These are phyloP conservation scores for Pichia nanzhaoensis DNA, from an alignment of 805 yeast genomes.

Conservation along the genomic window DNA sequence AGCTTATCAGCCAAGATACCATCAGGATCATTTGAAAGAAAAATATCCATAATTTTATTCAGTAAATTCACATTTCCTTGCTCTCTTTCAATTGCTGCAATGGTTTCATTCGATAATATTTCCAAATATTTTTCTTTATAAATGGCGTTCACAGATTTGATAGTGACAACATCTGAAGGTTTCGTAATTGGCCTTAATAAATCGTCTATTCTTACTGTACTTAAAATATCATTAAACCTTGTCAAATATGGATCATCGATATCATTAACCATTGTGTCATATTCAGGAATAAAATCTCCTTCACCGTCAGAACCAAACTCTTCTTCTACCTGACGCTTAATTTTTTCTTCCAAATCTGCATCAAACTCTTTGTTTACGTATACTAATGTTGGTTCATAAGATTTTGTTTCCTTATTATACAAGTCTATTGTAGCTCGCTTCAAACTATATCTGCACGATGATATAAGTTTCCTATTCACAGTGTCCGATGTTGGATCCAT, in stretches of 20 bases:
- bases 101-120: constrained; percentile 62
- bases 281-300: neutral
- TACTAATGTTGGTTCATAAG: constrained; percentile 21
- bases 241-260: constrained; percentile 15
- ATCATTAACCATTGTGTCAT: constrained; percentile 13
- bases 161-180: constrained; percentile 70
- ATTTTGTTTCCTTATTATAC: constrained; percentile 14
- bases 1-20: constrained; percentile 57
- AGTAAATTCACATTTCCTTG: constrained; percentile 69
- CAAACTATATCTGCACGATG: constrained; percentile 20
- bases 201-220: constrained; percentile 45
- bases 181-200: constrained; percentile 72
- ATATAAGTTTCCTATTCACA: constrained; percentile 21
- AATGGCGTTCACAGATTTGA: constrained; percentile 61
- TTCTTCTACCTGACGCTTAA: constrained; percentile 24
- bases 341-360: constrained; percentile 19
- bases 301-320: constrained; percentile 24
- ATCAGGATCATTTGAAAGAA: constrained; percentile 82
- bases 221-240: constrained; percentile 31
- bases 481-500: constrained; percentile 20
- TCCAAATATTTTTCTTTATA: constrained; percentile 52
- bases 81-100: constrained; percentile 74
- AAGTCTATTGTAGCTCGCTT: constrained; percentile 18
- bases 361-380: constrained; percentile 20
- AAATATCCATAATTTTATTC: constrained; percentile 64